Conservation (phyloP, 169 alveolate genomes). For the Babesia divergens region DNA sequence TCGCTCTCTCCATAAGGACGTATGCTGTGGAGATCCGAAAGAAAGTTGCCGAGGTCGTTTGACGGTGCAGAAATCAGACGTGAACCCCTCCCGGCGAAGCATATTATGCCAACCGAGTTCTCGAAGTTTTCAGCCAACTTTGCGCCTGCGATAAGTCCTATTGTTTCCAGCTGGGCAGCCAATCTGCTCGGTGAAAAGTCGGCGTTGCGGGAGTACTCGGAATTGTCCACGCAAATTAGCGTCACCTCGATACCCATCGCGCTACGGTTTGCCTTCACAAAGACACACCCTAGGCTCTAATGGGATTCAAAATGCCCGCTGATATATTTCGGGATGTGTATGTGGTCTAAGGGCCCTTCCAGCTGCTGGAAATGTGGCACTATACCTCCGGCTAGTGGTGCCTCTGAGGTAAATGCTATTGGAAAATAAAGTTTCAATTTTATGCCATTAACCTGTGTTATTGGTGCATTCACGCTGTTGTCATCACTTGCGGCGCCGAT, state of each 20-base stretch:
- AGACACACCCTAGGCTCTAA: neutral
- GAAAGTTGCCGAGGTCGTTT: conserved; percentile 86
- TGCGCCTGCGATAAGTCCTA: conserved; percentile 66
- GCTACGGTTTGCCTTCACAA: neutral
- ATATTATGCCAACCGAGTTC: conserved; percentile 90
- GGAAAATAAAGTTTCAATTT: no score
- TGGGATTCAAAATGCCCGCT: no score
- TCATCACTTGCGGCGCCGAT: no score
- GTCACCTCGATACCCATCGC: conserved; percentile 95
- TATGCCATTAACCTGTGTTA: no score
- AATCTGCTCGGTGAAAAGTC: conserved; percentile 91
- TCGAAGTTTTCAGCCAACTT: conserved; percentile 82
- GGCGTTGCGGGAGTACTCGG: conserved; percentile 95
- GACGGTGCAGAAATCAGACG: conserved; percentile 90
- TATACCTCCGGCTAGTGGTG: no score
- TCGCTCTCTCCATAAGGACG: conserved; percentile 86
- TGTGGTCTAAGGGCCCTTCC: no score
- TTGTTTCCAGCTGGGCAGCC: conserved; percentile 86
- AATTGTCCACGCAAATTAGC: conserved; percentile 92
- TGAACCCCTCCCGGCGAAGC: conserved; percentile 93
- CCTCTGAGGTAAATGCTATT: no score
- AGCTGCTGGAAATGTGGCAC: no score
- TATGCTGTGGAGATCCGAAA: conserved; percentile 79
- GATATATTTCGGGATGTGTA: no score
- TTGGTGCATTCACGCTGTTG: no score